A percentile compares a stretch with the other conserved stretches of the same genome.
These are phyloP conservation scores for Misopates orontium DNA, from an alignment of 257 asterid genomes.

Conservation along the genomic window DNA sequence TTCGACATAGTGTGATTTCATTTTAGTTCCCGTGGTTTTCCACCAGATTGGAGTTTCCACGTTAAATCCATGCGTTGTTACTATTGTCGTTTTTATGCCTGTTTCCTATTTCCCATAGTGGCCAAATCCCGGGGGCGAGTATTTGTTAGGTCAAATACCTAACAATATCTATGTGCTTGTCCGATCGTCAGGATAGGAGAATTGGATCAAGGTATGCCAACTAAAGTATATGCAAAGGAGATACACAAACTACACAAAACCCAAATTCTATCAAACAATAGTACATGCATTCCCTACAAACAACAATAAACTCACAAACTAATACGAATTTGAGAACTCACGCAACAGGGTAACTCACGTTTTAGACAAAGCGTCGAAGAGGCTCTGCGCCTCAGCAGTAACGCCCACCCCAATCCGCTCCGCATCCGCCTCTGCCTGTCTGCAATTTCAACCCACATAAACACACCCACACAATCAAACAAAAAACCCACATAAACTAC, in stretches of 20 bases:
- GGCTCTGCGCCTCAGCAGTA: constrained; percentile 83
- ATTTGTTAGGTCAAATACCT: too few relatives aligned
- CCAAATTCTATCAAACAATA: constrained; percentile 12
- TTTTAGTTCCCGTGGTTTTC: too few relatives aligned
- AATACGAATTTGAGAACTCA: too few relatives aligned
- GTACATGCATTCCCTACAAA: not conserved
- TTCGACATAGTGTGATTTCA: too few relatives aligned
- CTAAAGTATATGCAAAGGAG: not conserved
- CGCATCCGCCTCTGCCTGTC: constrained; percentile 89
- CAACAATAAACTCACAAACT: too few relatives aligned
- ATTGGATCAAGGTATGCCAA: not conserved
- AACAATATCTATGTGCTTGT: too few relatives aligned
- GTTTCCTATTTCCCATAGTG: too few relatives aligned
- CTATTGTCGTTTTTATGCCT: too few relatives aligned
- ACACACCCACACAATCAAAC: constrained; percentile 8
- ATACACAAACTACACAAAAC: constrained; percentile 10
- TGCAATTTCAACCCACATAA: constrained; percentile 35
- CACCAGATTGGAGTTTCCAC: too few relatives aligned
- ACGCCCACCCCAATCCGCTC: constrained; percentile 98
- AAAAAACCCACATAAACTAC: constrained; percentile 6
- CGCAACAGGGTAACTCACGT: constrained; percentile 53
- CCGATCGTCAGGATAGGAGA: constrained; percentile 17
- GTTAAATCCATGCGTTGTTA: too few relatives aligned
- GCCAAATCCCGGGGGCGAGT: too few relatives aligned
- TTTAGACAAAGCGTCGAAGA: constrained; percentile 89